Percentiles rank a stretch among this genome's conserved stretches.
These are phyloP conservation scores for Cryptosporidium muris DNA, from an alignment of 169 alveolate species.

Conservation along the genomic window DNA sequence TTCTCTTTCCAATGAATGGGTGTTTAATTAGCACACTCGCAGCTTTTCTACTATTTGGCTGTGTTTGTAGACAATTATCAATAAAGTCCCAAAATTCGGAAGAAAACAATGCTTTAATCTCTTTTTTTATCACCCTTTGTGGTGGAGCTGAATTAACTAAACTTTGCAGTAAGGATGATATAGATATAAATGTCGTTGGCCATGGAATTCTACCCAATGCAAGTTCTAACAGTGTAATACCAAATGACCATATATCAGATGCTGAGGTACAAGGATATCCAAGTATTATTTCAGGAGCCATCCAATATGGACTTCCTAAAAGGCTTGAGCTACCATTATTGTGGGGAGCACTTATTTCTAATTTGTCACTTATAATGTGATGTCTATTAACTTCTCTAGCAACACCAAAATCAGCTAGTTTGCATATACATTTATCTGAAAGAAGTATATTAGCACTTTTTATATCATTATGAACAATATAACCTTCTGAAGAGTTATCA, in stretches of 20 bases:
- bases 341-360: neutral
- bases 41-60: constrained; percentile 79
- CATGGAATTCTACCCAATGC: constrained; percentile 93
- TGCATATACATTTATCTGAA: constrained; percentile 80
- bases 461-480: constrained; percentile 87
- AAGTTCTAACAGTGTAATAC: constrained; percentile 88
- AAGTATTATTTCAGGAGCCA: constrained; percentile 92
- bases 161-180: constrained; percentile 4
- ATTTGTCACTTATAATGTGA: neutral
- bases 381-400: constrained; percentile 24
- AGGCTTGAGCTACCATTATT: constrained; percentile 58
- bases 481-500: neutral
- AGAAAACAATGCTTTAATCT: constrained; percentile 72
- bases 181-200: constrained; percentile 60
- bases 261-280: constrained; percentile 54
- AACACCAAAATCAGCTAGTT: constrained; percentile 89
- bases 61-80: constrained; percentile 79
- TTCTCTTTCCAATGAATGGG: constrained; percentile 20
- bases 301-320: constrained; percentile 94
- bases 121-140: constrained; percentile 32
- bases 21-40: constrained; percentile 17
- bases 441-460: constrained; percentile 88
- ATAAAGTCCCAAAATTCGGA: constrained; percentile 82
- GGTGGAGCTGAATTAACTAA: constrained; percentile 56
- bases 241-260: constrained; percentile 90